Evolutionary conservation across 1,284 basidiomycete species (phyloP).

Genomic region (Grifola frondosa): DNA sequence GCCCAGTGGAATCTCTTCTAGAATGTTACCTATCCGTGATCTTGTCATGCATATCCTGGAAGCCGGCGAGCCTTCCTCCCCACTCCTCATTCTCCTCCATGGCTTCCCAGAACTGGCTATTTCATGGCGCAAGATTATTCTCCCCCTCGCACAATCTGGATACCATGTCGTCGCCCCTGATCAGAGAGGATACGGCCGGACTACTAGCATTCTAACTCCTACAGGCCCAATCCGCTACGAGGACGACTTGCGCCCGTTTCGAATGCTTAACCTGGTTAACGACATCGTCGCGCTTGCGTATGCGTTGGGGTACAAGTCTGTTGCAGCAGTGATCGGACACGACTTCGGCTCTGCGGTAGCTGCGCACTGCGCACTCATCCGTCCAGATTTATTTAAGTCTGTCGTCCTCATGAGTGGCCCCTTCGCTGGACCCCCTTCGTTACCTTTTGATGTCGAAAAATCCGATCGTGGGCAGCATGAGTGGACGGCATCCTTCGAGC

Average conservation of each 20-base stretch:
- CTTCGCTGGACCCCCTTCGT: slow-evolving; percentile 44
- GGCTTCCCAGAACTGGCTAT: slow-evolving; percentile 67
- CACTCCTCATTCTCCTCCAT: slow-evolving; percentile 58
- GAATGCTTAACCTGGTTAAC: slow-evolving; percentile 47
- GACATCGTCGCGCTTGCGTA: slow-evolving; percentile 55
- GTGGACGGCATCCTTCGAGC: no score
- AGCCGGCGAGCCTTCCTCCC: slow-evolving; percentile 36
- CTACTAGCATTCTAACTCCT: no score
- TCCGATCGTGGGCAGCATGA: no score
- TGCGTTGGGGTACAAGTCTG: slow-evolving; percentile 48
- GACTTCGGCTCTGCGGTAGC: slow-evolving; percentile 59
- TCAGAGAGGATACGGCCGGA: slow-evolving; percentile 34
- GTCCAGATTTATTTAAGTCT: slow-evolving; percentile 54
- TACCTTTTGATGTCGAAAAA: slow-evolving; percentile 24
- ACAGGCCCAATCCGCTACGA: slow-evolving; percentile 37
- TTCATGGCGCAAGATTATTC: slow-evolving; percentile 60
- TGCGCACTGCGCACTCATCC: slow-evolving; percentile 49
- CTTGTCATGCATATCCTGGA: slow-evolving; percentile 55
- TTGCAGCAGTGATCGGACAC: slow-evolving; percentile 54
- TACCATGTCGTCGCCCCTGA: slow-evolving; percentile 39
- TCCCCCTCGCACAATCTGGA: slow-evolving; percentile 44
- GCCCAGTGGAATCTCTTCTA: slow-evolving; percentile 17
- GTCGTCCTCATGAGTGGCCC: slow-evolving; percentile 62
- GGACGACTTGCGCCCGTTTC: slow-evolving; percentile 50
- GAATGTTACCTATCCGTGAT: slow-evolving; percentile 33